Conservation (phyloP, 2,329 filamentous ascomycete genomes). For the Fusarium clavum region DNA sequence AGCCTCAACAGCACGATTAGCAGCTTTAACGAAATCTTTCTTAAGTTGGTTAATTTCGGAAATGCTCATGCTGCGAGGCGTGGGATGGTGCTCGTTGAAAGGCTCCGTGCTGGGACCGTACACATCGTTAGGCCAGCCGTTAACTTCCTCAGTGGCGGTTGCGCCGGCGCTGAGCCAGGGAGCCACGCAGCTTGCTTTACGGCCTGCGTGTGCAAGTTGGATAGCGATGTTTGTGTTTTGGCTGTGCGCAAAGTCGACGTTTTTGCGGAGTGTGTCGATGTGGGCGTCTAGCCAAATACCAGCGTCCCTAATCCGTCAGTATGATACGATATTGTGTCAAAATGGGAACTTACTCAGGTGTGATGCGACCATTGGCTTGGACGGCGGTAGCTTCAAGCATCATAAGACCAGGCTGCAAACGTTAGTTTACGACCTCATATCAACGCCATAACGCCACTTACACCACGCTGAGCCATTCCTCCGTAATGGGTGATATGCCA, state of each 20-base stretch:
- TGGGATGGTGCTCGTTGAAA: constrained; percentile 68
- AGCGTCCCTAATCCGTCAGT: constrained; percentile 60
- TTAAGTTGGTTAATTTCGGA: constrained; percentile 75
- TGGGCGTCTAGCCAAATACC: constrained; percentile 77
- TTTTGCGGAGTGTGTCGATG: constrained; percentile 66
- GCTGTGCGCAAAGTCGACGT: constrained; percentile 75
- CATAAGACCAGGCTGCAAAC: constrained; percentile 64
- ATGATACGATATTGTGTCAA: not conserved
- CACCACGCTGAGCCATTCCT: constrained; percentile 76
- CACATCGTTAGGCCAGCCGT: constrained; percentile 66
- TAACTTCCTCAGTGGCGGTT: constrained; percentile 60
- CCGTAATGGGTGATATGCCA: constrained; percentile 82
- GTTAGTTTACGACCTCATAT: constrained; percentile 1
- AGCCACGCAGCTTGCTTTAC: constrained; percentile 63
- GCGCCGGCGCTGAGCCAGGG: constrained; percentile 64
- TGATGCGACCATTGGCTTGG: constrained; percentile 75
- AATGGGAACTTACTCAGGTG: constrained; percentile 61
- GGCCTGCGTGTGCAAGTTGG: constrained; percentile 77
- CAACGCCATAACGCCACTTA: constrained; percentile 38
- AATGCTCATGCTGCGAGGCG: constrained; percentile 73
- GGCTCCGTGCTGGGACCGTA: constrained; percentile 59
- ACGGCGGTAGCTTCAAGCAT: constrained; percentile 78
- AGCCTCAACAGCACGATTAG: constrained; percentile 67
- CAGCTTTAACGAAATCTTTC: constrained; percentile 65
- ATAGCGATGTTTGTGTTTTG: constrained; percentile 75